These are phyloP conservation scores for Fusarium mexicanum DNA, from an alignment of 2,329 filamentous ascomycete genomes.

Conservation along the genomic window DNA sequence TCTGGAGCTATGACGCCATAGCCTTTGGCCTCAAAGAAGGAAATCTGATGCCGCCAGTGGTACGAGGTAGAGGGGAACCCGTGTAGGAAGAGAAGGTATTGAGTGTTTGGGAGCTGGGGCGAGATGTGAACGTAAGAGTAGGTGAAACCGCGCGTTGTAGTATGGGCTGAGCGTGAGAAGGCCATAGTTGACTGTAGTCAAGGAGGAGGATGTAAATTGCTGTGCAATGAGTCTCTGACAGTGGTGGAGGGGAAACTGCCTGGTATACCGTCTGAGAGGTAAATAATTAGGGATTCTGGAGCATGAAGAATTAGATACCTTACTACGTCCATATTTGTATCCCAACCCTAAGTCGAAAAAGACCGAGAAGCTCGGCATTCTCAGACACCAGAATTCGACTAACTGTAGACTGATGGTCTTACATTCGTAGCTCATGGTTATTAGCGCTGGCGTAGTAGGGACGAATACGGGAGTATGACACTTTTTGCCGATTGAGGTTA, in stretches of 20 bases:
- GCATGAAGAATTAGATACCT: fast-evolving
- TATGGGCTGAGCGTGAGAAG: background rate
- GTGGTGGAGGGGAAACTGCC: fast-evolving
- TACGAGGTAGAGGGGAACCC: background rate
- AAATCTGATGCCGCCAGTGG: background rate
- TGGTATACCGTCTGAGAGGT: fast-evolving
- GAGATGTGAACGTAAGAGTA: background rate
- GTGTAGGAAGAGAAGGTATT: background rate
- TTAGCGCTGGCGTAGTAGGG: background rate
- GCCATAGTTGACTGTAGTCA: background rate
- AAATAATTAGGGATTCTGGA: fast-evolving
- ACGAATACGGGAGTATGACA: background rate
- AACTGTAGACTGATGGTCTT: fast-evolving
- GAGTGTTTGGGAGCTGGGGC: background rate
- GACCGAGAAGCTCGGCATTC: background rate
- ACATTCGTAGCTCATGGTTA: background rate
- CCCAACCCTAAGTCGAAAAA: fast-evolving
- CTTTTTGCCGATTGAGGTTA: background rate
- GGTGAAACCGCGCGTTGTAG: background rate
- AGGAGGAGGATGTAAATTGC: background rate
- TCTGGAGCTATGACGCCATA: background rate
- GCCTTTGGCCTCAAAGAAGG: background rate
- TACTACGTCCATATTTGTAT: background rate
- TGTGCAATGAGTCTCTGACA: fast-evolving
- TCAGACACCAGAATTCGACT: fast-evolving